These are phyloP conservation scores for Podila epigama DNA, from an alignment of 192 early-diverging fungal genomes.

Conservation along the genomic window DNA sequence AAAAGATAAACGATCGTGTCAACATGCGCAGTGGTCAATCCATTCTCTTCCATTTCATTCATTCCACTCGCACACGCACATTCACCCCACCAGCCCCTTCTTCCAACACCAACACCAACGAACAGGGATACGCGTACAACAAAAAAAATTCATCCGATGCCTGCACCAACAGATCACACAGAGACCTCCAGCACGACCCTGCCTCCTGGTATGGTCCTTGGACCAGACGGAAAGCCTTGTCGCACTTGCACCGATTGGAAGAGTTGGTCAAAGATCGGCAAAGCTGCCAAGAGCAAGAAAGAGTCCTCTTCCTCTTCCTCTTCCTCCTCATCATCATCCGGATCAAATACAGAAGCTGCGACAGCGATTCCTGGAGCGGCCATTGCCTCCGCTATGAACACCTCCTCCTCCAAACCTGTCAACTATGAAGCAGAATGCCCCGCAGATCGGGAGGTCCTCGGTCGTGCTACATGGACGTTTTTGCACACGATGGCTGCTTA, in stretches of 20 bases:
- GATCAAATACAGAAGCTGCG: not conserved
- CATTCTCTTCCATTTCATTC: not conserved
- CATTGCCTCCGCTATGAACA: not conserved
- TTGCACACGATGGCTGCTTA: conserved; percentile 98
- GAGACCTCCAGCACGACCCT: not conserved
- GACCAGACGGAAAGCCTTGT: conserved; percentile 74
- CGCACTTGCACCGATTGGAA: conserved; percentile 81
- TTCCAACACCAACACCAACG: not conserved
- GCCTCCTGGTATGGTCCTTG: conserved; percentile 50
- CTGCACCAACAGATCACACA: conserved; percentile 15
- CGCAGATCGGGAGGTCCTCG: conserved; percentile 83
- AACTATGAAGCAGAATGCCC: conserved; percentile 70
- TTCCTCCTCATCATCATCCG: conserved; percentile 19
- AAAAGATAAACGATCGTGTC: no score
- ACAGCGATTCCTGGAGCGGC: not conserved
- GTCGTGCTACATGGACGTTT: conserved; percentile 95
- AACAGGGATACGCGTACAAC: not conserved
- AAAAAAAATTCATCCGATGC: conserved; percentile 14
- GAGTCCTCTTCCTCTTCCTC: conserved; percentile 14
- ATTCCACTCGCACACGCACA: not conserved
- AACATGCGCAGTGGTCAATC: no score
- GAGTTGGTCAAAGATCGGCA: conserved; percentile 67
- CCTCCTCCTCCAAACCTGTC: conserved; percentile 26
- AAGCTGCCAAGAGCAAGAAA: conserved; percentile 27
- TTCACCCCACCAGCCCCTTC: not conserved